phyloP scores from a whole-genome alignment of 1,284 basidiomycete genomes.

The Phellinidium pouzarii region DNA sequence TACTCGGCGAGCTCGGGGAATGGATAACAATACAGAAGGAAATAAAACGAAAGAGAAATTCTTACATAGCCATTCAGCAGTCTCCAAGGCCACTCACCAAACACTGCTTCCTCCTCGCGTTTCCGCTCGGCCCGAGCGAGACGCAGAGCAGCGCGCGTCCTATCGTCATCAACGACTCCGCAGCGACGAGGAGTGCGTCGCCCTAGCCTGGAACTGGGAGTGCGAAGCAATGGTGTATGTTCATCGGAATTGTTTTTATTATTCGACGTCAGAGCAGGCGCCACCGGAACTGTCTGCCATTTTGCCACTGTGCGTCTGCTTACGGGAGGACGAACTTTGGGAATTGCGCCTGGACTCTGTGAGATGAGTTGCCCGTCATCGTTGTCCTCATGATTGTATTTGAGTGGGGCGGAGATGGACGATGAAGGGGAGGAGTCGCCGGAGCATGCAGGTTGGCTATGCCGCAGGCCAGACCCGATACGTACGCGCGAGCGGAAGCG shows the following conservation, averaged over 20 bases:
- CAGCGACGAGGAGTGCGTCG: conserved; percentile 4
- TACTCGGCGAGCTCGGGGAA: not conserved
- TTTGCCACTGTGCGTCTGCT: not conserved
- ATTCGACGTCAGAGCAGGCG: not conserved
- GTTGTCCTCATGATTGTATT: conserved; percentile 45
- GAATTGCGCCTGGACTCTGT: not conserved
- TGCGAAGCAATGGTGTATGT: conserved; percentile 6
- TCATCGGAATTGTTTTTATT: not conserved
- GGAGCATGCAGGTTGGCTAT: conserved; percentile 28
- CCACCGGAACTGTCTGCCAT: not conserved
- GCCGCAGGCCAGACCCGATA: conserved; percentile 42
- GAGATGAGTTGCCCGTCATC: conserved; percentile 34
- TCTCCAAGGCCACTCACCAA: conserved; percentile 63
- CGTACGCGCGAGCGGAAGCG: conserved; percentile 51
- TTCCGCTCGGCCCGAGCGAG: conserved; percentile 27
- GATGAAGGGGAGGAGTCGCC: conserved; percentile 58
- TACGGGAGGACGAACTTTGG: not conserved
- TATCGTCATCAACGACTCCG: conserved; percentile 17
- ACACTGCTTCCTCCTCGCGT: conserved; percentile 35
- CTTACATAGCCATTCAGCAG: conserved; percentile 61
- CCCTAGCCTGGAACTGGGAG: conserved; percentile 12
- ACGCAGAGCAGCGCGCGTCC: conserved; percentile 24
- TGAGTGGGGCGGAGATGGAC: conserved; percentile 66
- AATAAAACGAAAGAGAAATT: conserved; percentile 19
- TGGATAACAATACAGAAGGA: not conserved